Conservation (phyloP, 1,139 yeast genomes). For the Ashbya aceris region DNA sequence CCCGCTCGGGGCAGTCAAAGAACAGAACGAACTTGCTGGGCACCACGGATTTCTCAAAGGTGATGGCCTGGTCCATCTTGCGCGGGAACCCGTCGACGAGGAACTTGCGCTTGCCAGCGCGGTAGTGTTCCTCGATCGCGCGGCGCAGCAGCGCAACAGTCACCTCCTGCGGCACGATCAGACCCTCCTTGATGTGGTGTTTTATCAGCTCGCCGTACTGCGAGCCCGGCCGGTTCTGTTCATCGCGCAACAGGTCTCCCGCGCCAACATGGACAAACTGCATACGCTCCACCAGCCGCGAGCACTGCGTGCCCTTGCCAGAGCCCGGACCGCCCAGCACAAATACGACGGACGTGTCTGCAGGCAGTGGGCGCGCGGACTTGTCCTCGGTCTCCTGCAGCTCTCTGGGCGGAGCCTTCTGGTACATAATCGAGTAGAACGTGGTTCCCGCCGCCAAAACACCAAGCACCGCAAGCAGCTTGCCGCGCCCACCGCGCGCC, state of each 20-base stretch:
- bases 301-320: constrained; percentile 96
- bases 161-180: constrained; percentile 92
- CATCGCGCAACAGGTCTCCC: constrained; percentile 89
- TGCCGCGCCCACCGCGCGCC: constrained; percentile 16
- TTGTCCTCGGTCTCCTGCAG: constrained; percentile 34
- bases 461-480: constrained; percentile 26
- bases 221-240: constrained; percentile 75
- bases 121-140: constrained; percentile 54
- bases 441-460: constrained; percentile 39
- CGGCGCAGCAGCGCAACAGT: constrained; percentile 76
- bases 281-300: constrained; percentile 66
- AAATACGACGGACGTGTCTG: constrained; percentile 68
- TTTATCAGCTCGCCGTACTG: constrained; percentile 80
- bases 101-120: constrained; percentile 49
- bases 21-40: constrained; percentile 71
- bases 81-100: constrained; percentile 95
- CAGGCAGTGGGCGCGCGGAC: constrained; percentile 28
- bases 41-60: constrained; percentile 77
- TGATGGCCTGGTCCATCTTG: constrained; percentile 94
- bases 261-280: constrained; percentile 87
- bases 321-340: constrained; percentile 84
- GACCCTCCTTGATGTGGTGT: constrained; percentile 74
- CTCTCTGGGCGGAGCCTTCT: constrained; percentile 39
- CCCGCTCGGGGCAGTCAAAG: constrained; percentile 88
- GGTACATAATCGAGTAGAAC: constrained; percentile 36